Evolutionary conservation across 1,284 basidiomycete species (phyloP).

Genomic region (Fomitopsis pinicola): DNA sequence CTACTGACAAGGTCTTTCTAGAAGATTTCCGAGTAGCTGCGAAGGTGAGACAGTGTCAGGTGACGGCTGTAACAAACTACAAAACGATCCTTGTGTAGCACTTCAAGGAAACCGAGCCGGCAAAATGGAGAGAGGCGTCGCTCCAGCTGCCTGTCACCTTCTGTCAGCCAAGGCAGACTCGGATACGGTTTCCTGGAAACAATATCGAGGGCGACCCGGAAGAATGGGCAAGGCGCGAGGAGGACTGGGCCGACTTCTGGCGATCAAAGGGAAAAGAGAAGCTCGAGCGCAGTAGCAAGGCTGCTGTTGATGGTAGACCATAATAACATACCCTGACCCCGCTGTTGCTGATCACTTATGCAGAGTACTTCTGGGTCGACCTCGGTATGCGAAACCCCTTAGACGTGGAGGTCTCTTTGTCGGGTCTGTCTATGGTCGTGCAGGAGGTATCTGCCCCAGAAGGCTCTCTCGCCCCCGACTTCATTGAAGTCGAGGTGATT

Average conservation of each 20-base stretch:
- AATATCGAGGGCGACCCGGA: slow-evolving; percentile 35
- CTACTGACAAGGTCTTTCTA: slow-evolving; percentile 59
- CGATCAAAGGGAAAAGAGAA: slow-evolving; percentile 46
- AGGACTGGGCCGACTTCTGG: slow-evolving; percentile 61
- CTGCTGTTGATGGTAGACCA: slow-evolving; percentile 55
- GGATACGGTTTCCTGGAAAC: slow-evolving; percentile 50
- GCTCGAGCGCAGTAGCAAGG: slow-evolving; percentile 51
- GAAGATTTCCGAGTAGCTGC: slow-evolving; percentile 80
- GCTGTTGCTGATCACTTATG: background rate
- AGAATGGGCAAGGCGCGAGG: slow-evolving; percentile 60
- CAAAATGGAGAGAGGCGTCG: slow-evolving; percentile 33
- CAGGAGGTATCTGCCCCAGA: slow-evolving; percentile 33
- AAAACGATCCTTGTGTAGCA: slow-evolving; percentile 42
- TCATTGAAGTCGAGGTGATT: slow-evolving; percentile 53
- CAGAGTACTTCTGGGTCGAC: slow-evolving; percentile 77
- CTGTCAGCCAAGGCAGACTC: slow-evolving; percentile 48
- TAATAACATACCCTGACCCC: background rate
- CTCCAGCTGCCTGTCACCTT: slow-evolving; percentile 59
- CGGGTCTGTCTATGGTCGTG: slow-evolving; percentile 53
- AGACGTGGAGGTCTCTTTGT: slow-evolving; percentile 61
- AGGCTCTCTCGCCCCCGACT: slow-evolving; percentile 30
- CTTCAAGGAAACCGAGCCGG: slow-evolving; percentile 48
- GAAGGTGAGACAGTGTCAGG: slow-evolving; percentile 37
- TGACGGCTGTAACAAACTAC: background rate
- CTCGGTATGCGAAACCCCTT: slow-evolving; percentile 65